Conservation (phyloP, 1,284 basidiomycete genomes). For the Moniliella sp. region DNA sequence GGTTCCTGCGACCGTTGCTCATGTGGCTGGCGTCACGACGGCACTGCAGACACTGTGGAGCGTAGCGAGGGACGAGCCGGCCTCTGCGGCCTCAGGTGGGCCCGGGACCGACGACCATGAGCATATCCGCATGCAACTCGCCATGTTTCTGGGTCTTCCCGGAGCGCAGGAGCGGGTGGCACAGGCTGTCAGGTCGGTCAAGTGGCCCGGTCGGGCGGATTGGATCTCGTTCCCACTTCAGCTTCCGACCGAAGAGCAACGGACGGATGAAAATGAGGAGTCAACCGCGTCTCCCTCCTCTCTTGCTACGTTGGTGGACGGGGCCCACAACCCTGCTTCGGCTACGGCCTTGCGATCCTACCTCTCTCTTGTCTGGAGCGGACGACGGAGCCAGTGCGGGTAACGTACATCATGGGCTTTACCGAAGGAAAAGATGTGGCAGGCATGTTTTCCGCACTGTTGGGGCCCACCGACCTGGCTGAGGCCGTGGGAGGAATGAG, state of each 20-base stretch:
- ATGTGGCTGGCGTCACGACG: constrained; percentile 14
- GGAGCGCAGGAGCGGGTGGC: constrained; percentile 7
- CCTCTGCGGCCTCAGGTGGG: not conserved
- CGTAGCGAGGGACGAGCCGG: constrained; percentile 20
- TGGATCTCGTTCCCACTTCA: constrained; percentile 49
- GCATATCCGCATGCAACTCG: constrained; percentile 16
- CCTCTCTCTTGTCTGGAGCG: constrained; percentile 36
- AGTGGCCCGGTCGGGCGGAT: constrained; percentile 69
- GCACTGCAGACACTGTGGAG: constrained; percentile 24
- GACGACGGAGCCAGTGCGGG: constrained; percentile 2
- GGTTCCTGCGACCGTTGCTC: constrained; percentile 15
- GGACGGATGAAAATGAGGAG: not conserved
- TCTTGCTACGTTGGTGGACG: constrained; percentile 53
- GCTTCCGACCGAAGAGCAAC: not conserved
- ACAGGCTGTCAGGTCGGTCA: constrained; percentile 5
- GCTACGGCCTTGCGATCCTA: constrained; percentile 51
- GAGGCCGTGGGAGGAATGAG: not conserved
- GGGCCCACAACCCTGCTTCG: constrained; percentile 82
- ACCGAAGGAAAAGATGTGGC: constrained; percentile 20
- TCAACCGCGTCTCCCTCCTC: not conserved
- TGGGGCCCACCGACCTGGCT: constrained; percentile 1
- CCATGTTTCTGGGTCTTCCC: constrained; percentile 12
- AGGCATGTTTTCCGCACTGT: constrained; percentile 11
- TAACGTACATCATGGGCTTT: constrained; percentile 22
- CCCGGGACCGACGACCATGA: constrained; percentile 9